Conservation (phyloP, 2,329 filamentous ascomycete species). For the Sporothrix dimorphospora region DNA sequence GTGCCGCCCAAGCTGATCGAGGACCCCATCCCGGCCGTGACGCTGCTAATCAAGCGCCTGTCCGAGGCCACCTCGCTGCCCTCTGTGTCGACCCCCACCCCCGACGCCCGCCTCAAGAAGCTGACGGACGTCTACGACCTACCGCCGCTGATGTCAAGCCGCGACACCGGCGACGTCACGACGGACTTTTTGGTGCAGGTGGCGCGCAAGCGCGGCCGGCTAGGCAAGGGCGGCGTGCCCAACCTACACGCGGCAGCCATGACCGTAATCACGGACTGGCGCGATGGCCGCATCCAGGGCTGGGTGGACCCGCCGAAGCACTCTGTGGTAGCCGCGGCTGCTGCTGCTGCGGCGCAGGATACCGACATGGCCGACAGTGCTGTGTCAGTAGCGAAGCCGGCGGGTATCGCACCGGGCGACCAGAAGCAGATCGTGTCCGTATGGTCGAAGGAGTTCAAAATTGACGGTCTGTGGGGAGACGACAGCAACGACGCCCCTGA, state of each 20-base stretch:
- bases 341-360: conserved; percentile 38
- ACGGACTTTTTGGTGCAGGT: conserved; percentile 95
- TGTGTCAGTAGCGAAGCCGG: conserved; percentile 46
- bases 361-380: conserved; percentile 20
- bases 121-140: conserved; percentile 84
- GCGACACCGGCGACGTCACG: conserved; percentile 69
- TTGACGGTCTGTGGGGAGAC: conserved; percentile 89
- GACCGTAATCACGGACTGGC: conserved; percentile 94
- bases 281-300: conserved; percentile 91
- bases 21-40: conserved; percentile 86
- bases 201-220: conserved; percentile 84
- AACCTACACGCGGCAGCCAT: conserved; percentile 87
- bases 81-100: not conserved
- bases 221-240: conserved; percentile 87
- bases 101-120: conserved; percentile 69
- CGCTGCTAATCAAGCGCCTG: conserved; percentile 79
- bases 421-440: conserved; percentile 88
- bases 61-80: conserved; percentile 66
- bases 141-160: conserved; percentile 70
- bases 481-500: conserved; percentile 39
- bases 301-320: conserved; percentile 80
- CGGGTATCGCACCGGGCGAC: conserved; percentile 49
- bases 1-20: conserved; percentile 92
- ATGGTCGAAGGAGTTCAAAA: conserved; percentile 93
- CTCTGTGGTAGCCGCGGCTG: conserved; percentile 52